Percentiles rank a stretch among this genome's conserved stretches.
Conservation (phyloP, 2,329 filamentous ascomycete species). For the Cadophora luteo-olivacea region DNA sequence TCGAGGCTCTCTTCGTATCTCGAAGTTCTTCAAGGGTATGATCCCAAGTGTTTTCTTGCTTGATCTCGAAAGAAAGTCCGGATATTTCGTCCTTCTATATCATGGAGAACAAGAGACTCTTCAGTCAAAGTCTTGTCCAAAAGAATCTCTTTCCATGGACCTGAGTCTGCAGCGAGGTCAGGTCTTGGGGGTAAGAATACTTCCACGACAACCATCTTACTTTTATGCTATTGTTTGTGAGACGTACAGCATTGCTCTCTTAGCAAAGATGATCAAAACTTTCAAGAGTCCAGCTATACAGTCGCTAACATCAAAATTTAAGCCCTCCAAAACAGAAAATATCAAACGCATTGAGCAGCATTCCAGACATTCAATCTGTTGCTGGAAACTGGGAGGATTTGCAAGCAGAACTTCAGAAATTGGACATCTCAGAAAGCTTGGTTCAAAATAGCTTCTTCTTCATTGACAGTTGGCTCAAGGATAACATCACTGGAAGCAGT, state of each 20-base stretch:
- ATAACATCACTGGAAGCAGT: background rate
- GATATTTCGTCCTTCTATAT: background rate
- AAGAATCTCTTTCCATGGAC: no score
- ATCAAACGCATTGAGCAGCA: background rate
- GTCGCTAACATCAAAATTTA: background rate
- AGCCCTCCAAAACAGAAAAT: constrained; percentile 3
- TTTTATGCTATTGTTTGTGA: no score
- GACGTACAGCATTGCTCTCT: background rate
- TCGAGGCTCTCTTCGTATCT: constrained; percentile 25
- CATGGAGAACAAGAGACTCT: background rate
- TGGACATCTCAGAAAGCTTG: constrained; percentile 28
- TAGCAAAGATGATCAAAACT: background rate
- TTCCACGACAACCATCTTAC: no score
- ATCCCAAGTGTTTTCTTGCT: background rate
- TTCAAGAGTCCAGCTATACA: background rate
- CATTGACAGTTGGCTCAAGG: constrained; percentile 32
- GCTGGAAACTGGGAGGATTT: constrained; percentile 29
- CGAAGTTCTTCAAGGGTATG: constrained; percentile 29
- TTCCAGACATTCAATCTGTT: constrained; percentile 21
- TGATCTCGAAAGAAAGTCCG: background rate
- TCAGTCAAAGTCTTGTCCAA: background rate
- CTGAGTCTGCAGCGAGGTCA: no score
- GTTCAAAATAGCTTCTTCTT: constrained; percentile 35
- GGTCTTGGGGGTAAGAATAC: no score
- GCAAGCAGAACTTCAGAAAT: constrained; percentile 24